Conservation (phyloP, 495 filamentous ascomycete species). For the Bryoglossum gracile region DNA sequence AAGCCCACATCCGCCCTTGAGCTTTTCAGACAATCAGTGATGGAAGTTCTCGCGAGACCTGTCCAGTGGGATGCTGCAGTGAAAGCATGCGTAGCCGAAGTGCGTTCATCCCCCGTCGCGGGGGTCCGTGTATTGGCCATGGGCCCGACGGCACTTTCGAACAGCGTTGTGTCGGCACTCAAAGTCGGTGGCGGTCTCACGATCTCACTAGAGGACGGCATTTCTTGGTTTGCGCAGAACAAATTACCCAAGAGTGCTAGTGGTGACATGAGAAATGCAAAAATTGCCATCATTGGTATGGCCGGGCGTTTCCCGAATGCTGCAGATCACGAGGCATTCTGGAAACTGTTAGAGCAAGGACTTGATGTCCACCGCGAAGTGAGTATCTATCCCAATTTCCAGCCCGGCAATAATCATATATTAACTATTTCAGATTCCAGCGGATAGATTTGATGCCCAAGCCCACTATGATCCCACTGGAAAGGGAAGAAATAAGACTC, state of each 20-base stretch:
- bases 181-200: conserved; percentile 33
- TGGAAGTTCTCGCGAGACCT: conserved; percentile 8
- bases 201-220: conserved; percentile 32
- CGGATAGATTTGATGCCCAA: conserved; percentile 36
- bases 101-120: conserved; percentile 1
- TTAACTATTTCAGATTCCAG: conserved; percentile 41
- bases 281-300: conserved; percentile 37
- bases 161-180: conserved; percentile 36
- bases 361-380: conserved; percentile 26
- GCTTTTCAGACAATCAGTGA: conserved; percentile 10
- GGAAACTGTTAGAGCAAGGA: conserved; percentile 34
- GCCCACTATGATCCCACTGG: conserved; percentile 42
- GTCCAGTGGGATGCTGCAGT: conserved; percentile 9
- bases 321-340: conserved; percentile 34
- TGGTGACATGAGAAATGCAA: conserved; percentile 64
- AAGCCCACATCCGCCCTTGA: conserved; percentile 1
- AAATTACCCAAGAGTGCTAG: conserved; percentile 66
- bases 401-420: conserved; percentile 28
- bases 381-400: neutral
- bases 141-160: conserved; percentile 13
- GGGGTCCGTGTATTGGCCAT: conserved; percentile 7
- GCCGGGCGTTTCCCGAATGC: conserved; percentile 33
- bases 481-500: conserved; percentile 68
- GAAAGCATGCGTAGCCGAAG: conserved; percentile 3
- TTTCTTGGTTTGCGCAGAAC: conserved; percentile 46